phyloP scores from a whole-genome alignment of 2,329 filamentous ascomycete species.

The Epichloe festucae region DNA sequence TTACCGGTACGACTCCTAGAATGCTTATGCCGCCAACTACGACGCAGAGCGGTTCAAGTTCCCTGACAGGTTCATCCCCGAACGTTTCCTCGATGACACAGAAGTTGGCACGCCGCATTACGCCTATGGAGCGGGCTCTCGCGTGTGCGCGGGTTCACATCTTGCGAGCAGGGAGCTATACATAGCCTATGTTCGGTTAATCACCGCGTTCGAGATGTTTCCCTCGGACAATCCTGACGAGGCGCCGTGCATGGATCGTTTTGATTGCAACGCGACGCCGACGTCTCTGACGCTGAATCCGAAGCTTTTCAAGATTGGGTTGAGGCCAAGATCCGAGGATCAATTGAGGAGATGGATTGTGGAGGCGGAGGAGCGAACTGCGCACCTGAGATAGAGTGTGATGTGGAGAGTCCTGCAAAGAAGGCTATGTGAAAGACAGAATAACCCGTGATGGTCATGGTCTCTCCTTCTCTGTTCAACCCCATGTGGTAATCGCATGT shows the following conservation, averaged over 20 bases:
- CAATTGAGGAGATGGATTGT: constrained; percentile 38
- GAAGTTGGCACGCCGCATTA: constrained; percentile 47
- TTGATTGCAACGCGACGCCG: constrained; percentile 43
- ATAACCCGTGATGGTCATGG: too few relatives aligned
- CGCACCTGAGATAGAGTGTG: constrained; percentile 15
- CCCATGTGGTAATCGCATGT: too few relatives aligned
- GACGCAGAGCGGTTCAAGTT: constrained; percentile 55
- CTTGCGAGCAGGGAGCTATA: constrained; percentile 51
- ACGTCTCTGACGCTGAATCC: constrained; percentile 49
- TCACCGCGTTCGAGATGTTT: constrained; percentile 44
- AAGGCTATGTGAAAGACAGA: too few relatives aligned
- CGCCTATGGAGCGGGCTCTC: constrained; percentile 47
- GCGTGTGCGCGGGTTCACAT: constrained; percentile 52
- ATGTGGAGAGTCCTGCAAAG: too few relatives aligned
- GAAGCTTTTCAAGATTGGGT: constrained; percentile 48
- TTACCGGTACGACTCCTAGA: constrained; percentile 26
- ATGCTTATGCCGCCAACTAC: constrained; percentile 63
- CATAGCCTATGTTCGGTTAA: constrained; percentile 44
- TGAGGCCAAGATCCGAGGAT: constrained; percentile 32
- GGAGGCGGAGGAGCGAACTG: constrained; percentile 37
- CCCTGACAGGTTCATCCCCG: constrained; percentile 51
- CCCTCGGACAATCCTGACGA: constrained; percentile 32
- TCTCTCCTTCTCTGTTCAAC: too few relatives aligned
- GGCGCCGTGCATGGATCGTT: constrained; percentile 39
- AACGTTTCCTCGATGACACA: constrained; percentile 50